Conservation (phyloP, 805 yeast species). For the Saccharomycopsis malanga region DNA sequence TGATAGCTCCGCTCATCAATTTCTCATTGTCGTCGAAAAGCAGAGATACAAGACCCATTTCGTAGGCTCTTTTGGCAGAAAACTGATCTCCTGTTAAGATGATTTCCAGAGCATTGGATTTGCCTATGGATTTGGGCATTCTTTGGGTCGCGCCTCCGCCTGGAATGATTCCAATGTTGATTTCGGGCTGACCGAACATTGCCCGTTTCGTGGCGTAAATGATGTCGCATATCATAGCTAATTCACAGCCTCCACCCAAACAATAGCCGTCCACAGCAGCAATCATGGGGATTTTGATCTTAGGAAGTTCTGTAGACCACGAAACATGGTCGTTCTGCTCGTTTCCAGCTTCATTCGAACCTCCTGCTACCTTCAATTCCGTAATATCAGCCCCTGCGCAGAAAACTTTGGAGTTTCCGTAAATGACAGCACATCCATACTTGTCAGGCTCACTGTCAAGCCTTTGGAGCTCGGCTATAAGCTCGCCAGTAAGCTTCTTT, state of each 20-base stretch:
- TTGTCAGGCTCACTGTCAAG: constrained; percentile 24
- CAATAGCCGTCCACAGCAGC: constrained; percentile 47
- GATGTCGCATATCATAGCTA: constrained; percentile 46
- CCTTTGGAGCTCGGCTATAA: constrained; percentile 31
- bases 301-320: constrained; percentile 31
- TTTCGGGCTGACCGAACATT: constrained; percentile 49
- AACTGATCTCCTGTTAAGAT: constrained; percentile 42
- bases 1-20: constrained; percentile 37
- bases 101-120: constrained; percentile 42
- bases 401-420: constrained; percentile 41
- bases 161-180: constrained; percentile 44
- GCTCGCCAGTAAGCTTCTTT: constrained; percentile 32
- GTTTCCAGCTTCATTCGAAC: constrained; percentile 24
- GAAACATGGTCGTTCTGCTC: constrained; percentile 30
- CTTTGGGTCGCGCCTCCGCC: constrained; percentile 53
- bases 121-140: constrained; percentile 41
- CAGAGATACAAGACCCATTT: constrained; percentile 43
- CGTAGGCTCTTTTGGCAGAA: constrained; percentile 37
- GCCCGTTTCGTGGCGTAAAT: constrained; percentile 44
- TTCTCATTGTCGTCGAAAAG: constrained; percentile 32
- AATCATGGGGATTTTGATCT: constrained; percentile 40
- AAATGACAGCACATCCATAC: constrained; percentile 42
- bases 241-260: constrained; percentile 51
- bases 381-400: constrained; percentile 54
- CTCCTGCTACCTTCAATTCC: constrained; percentile 37